Evolutionary conservation across 2,329 filamentous ascomycete species (phyloP).

Genomic region (Stagonosporopsis cucurbitacearum): DNA sequence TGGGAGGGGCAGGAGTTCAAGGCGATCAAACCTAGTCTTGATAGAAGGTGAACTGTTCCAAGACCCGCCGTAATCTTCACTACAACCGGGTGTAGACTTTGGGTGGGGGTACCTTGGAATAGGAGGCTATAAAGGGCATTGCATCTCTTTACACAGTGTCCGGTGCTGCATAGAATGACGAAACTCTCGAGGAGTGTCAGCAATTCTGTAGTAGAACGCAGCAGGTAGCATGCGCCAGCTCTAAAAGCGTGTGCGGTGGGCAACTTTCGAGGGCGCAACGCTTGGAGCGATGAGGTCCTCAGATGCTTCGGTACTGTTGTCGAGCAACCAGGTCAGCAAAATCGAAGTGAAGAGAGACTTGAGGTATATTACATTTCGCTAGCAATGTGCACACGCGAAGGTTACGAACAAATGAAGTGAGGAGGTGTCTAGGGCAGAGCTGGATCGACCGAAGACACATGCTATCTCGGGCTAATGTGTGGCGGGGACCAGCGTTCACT

Average conservation of each 20-base stretch:
- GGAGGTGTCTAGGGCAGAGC: conserved; percentile 15
- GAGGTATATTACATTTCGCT: conserved; percentile 41
- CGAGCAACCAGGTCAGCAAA: conserved; percentile 18
- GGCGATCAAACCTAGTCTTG: not conserved
- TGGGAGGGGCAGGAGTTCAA: not conserved
- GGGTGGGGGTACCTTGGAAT: not conserved
- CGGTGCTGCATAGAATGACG: not conserved
- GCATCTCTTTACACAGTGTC: not conserved
- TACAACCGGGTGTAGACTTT: not conserved
- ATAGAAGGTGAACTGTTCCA: not conserved
- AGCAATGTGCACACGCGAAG: conserved; percentile 31
- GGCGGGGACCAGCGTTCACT: conserved; percentile 24
- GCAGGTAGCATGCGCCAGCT: not conserved
- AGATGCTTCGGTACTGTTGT: conserved; percentile 21
- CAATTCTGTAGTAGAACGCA: not conserved
- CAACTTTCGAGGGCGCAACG: conserved; percentile 1
- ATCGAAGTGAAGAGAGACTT: conserved; percentile 22
- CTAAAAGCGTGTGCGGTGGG: conserved; percentile 17
- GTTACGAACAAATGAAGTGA: conserved; percentile 26
- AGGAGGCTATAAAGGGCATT: not conserved
- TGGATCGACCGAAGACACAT: conserved; percentile 4
- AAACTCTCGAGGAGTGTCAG: not conserved
- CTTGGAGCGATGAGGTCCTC: conserved; percentile 14
- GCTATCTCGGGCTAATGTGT: conserved; percentile 10
- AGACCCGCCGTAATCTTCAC: not conserved